Evolutionary conservation across 768 basidiomycete species (phyloP).

Genomic region (Pleurotus eryngii): DNA sequence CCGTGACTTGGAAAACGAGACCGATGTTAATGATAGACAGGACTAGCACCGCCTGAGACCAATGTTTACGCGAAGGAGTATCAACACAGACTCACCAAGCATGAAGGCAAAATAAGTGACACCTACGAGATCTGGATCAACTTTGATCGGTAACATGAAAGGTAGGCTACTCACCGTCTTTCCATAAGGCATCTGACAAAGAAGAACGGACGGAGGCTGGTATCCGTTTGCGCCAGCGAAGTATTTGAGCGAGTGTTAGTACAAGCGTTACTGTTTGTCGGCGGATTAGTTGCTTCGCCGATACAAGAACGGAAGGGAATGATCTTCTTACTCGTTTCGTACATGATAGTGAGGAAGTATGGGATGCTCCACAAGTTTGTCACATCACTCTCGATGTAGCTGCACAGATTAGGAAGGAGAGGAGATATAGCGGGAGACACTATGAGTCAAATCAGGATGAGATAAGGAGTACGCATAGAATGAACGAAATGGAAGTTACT

Average conservation of each 20-base stretch:
- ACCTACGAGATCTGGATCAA: constrained; percentile 5
- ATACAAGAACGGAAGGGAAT: not conserved
- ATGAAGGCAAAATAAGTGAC: constrained; percentile 15
- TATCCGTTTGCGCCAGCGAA: constrained; percentile 13
- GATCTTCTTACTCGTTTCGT: constrained; percentile 12
- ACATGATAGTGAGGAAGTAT: constrained; percentile 15
- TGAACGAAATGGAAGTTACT: not conserved
- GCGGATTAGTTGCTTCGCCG: not conserved
- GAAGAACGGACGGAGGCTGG: constrained; percentile 13
- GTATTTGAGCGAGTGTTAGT: constrained; percentile 13
- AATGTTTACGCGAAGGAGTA: not conserved
- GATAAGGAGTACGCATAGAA: no score
- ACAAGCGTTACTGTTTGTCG: constrained; percentile 11
- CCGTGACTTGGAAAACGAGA: constrained; percentile 12
- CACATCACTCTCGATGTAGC: constrained; percentile 13
- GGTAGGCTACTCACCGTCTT: constrained; percentile 11
- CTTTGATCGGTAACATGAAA: not conserved
- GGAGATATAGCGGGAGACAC: not conserved
- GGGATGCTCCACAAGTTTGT: constrained; percentile 11
- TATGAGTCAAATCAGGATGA: not conserved
- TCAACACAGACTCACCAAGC: constrained; percentile 9
- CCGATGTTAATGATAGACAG: constrained; percentile 17
- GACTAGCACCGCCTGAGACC: not conserved
- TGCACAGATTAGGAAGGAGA: not conserved
- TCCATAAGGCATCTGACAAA: constrained; percentile 14